Evolutionary conservation across 352 stramenopile genomes (phyloP), one percentile per base, ranked within the genome.

Genomic region (Globisporangium acanthophoron): DNA sequence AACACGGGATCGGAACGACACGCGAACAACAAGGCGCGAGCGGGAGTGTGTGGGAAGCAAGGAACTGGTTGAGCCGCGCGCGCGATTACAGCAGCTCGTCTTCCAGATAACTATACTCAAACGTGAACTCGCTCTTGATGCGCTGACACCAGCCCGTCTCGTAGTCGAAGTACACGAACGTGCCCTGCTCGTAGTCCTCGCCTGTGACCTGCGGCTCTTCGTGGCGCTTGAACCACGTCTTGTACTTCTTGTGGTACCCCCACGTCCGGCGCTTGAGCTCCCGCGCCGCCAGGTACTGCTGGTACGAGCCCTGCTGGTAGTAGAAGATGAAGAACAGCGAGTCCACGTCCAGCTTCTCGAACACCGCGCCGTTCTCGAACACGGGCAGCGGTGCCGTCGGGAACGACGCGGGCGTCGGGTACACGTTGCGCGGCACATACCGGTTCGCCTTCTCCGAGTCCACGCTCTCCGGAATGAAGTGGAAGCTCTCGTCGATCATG

Each of bases 161-260:
- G 72, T 99, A 99, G 79, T 99, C 97, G 80, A 99, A 99, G 80
- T 99, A 99, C 15, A 99, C 92, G 76, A 99, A 99, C 35, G 97
- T 99, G 66, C 97, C 97, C 78, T 99, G 94, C 74, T 99, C 97
- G 78, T 99, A 99, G 65, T 99, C 95, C 59, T 99, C 96, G 2
- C 94, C 98, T 52, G 96, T 98, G 15, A 97, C 73, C 65, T 96
- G 82, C 13, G 96, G 94, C 73, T 99, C 96, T 69, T 98, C 87
- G 65, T 99, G 96, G 37, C 96, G 90, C 80, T 99, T 98, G 73
- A 99, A 99, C 97, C 97, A 99, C 47, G 97, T 99, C 85, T 98
- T 98, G 80, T 99, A 99, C 90, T 99, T 99, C 69, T 99, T 99
- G 83, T 99, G 97, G 77, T 98, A 99, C 43, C 97, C 85, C 97